A percentile compares a stretch with the other conserved stretches of the same genome.
Evolutionary conservation across 371 early-diverging fungal species (phyloP).

Genomic region (Apophysomyces sp.): DNA sequence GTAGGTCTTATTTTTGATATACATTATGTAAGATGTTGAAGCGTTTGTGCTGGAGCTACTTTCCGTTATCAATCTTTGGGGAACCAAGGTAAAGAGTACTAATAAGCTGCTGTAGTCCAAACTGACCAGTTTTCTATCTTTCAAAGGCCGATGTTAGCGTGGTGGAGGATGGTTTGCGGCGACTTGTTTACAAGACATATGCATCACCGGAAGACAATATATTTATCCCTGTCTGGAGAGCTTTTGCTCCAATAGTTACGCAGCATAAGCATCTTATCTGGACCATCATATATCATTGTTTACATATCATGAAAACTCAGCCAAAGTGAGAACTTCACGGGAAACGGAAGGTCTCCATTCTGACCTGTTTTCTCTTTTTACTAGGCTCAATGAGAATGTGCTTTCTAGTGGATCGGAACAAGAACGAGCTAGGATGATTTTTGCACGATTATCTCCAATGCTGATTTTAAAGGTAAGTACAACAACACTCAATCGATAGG

Average conservation of each 20-base stretch:
- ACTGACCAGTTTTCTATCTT: too few relatives aligned
- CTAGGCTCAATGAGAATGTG: neutral
- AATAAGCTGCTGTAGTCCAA: neutral
- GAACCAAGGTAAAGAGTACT: conserved; percentile 9
- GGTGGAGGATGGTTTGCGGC: neutral
- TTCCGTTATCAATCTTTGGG: conserved; percentile 17
- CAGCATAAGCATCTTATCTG: neutral
- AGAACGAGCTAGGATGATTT: neutral
- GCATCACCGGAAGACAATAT: neutral
- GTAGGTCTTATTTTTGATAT: neutral
- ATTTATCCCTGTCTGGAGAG: conserved; percentile 4
- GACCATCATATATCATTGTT: conserved; percentile 8
- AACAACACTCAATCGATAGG: too few relatives aligned
- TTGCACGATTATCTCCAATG: neutral
- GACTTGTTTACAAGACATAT: conserved; percentile 1
- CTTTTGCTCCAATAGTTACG: neutral
- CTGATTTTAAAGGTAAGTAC: neutral
- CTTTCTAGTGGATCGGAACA: neutral
- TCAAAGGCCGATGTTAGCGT: neutral
- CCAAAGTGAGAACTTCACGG: conserved; percentile 1
- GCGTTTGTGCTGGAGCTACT: conserved; percentile 4
- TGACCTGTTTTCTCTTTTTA: neutral
- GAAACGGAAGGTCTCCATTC: neutral
- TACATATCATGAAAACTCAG: conserved; percentile 10
- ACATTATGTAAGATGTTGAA: neutral